Evolutionary conservation across 768 basidiomycete species (phyloP).

Genomic region (Galerina marginata): DNA sequence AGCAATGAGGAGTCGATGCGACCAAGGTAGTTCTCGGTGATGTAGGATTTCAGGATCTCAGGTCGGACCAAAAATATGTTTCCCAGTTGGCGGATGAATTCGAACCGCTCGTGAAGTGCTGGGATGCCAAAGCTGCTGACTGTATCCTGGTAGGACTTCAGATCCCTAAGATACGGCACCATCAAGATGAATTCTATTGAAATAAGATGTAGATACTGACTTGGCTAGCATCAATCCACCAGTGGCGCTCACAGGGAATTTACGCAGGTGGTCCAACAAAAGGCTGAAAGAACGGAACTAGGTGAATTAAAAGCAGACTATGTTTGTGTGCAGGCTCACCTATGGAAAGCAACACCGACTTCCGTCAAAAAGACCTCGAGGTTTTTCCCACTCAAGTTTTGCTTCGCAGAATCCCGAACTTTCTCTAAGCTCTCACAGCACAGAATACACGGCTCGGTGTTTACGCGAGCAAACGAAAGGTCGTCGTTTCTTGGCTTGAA

Average conservation of each 20-base stretch:
- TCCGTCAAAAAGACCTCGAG: slow-evolving; percentile 91
- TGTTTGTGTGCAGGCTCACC: slow-evolving; percentile 43
- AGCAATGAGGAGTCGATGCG: slow-evolving; percentile 87
- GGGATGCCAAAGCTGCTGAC: slow-evolving; percentile 84
- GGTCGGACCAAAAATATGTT: slow-evolving; percentile 97
- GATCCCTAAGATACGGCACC: slow-evolving; percentile 62
- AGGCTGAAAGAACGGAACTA: slow-evolving; percentile 52
- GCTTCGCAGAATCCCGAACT: slow-evolving; percentile 75
- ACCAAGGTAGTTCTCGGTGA: slow-evolving; percentile 92
- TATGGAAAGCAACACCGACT: slow-evolving; percentile 93
- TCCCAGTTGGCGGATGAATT: slow-evolving; percentile 96
- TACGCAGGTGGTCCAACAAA: slow-evolving; percentile 92
- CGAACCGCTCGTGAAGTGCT: slow-evolving; percentile 91
- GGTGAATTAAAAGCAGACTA: not conserved
- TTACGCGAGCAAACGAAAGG: slow-evolving; percentile 90
- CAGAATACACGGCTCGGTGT: slow-evolving; percentile 89
- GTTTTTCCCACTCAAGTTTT: slow-evolving; percentile 90
- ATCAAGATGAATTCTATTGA: not conserved
- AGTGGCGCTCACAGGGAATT: slow-evolving; percentile 95
- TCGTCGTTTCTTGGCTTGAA: slow-evolving; percentile 98
- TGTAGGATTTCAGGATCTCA: slow-evolving; percentile 93
- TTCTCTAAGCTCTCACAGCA: slow-evolving; percentile 88
- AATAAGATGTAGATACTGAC: slow-evolving; percentile 42
- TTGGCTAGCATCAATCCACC: slow-evolving; percentile 99
- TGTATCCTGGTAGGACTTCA: slow-evolving; percentile 94